Evolutionary conservation across 495 filamentous ascomycete species (phyloP).

Genomic region (Copromyces sp.): DNA sequence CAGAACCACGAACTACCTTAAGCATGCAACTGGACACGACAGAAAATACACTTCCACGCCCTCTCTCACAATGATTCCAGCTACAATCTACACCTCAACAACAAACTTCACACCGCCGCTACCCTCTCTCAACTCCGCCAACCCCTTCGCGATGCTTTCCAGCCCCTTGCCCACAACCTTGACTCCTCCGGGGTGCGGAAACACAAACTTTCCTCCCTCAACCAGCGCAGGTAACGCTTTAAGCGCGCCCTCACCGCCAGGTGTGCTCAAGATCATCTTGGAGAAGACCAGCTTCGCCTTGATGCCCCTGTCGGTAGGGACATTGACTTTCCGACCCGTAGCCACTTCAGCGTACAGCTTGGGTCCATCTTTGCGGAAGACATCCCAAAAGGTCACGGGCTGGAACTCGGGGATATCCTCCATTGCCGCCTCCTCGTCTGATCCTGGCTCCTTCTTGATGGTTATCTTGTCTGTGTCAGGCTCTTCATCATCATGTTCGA

Average conservation of each 20-base stretch:
- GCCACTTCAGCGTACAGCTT: constrained; percentile 27
- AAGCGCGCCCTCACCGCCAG: not conserved
- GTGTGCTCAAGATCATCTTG: constrained; percentile 11
- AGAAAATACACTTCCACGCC: not conserved
- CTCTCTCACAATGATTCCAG: not conserved
- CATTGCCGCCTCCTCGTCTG: not conserved
- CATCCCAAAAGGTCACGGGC: constrained; percentile 4
- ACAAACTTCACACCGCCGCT: not conserved
- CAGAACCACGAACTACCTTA: not conserved
- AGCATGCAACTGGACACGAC: not conserved
- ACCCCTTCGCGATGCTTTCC: not conserved
- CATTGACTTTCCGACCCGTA: constrained; percentile 16
- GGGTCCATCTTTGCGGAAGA: constrained; percentile 19
- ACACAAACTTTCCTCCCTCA: not conserved
- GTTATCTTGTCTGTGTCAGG: too few relatives aligned
- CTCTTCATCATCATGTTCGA: too few relatives aligned
- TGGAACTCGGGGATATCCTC: not conserved
- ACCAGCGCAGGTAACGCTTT: not conserved
- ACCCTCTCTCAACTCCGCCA: not conserved
- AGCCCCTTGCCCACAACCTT: not conserved
- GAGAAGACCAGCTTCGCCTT: constrained; percentile 14
- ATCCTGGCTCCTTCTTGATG: too few relatives aligned
- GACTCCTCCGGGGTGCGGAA: not conserved
- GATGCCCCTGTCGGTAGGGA: constrained; percentile 14
- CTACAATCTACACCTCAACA: not conserved